Evolutionary conservation across 2,329 filamentous ascomycete species (phyloP).

Genomic region (Penicillium sp.): DNA sequence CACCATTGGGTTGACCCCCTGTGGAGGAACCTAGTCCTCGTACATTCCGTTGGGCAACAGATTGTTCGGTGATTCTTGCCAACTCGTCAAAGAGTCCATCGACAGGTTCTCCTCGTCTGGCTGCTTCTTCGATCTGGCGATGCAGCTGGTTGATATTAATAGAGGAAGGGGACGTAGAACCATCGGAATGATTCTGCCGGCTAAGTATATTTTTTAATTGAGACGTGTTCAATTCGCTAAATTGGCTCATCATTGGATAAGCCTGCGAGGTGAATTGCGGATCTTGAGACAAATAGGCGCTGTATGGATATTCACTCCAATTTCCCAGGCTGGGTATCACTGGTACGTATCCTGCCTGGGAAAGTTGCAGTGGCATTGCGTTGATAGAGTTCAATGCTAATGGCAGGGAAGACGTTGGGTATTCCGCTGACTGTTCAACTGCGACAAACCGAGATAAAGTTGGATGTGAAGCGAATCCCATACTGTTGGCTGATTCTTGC

Average conservation of each 20-base stretch:
- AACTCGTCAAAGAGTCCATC: slow-evolving; percentile 27
- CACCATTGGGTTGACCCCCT: not conserved
- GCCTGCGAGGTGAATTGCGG: not conserved
- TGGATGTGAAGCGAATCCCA: not conserved
- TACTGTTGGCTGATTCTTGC: not conserved
- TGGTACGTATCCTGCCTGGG: slow-evolving; percentile 1
- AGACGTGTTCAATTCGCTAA: not conserved
- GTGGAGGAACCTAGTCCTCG: not conserved
- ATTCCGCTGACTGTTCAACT: not conserved
- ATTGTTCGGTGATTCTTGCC: slow-evolving; percentile 14
- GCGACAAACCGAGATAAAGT: not conserved
- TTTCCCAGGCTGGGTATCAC: not conserved
- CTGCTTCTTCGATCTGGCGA: slow-evolving; percentile 27
- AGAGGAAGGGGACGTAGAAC: not conserved
- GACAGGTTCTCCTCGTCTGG: slow-evolving; percentile 24
- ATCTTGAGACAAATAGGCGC: not conserved
- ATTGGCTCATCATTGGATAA: not conserved
- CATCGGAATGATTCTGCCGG: not conserved
- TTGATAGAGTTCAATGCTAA: not conserved
- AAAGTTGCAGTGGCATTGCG: slow-evolving; percentile 3
- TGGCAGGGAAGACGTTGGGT: not conserved
- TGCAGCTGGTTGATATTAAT: slow-evolving; percentile 19
- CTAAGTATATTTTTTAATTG: not conserved
- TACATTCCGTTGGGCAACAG: not conserved
- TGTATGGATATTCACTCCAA: slow-evolving; percentile 1